A percentile compares a stretch with the other conserved stretches of the same genome.
phyloP scores from a whole-genome alignment of 352 stramenopile genomes.

The Phytopythium oedochilum region DNA sequence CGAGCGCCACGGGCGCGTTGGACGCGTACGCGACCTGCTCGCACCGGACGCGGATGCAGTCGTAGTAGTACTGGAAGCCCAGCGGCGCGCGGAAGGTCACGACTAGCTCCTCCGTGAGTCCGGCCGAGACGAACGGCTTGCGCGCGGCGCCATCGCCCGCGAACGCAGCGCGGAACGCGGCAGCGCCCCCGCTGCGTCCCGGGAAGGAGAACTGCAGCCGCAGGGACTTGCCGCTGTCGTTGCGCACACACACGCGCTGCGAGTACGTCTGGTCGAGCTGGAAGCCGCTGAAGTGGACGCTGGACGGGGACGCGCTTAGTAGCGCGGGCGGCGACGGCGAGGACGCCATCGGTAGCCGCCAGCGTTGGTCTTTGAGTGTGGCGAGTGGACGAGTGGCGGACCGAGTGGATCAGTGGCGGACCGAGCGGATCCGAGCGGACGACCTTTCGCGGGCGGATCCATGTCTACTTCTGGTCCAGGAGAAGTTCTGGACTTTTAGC shows the following conservation, averaged over 20 bases:
- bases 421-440: not conserved
- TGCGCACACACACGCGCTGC: slow-evolving; percentile 72
- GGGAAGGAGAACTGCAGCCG: slow-evolving; percentile 71
- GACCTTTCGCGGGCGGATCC: slow-evolving; percentile 8
- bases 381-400: not conserved
- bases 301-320: slow-evolving; percentile 48
- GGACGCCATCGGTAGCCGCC: no score
- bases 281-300: slow-evolving; percentile 89
- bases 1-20: slow-evolving; percentile 29
- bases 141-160: slow-evolving; percentile 25
- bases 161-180: slow-evolving; percentile 53
- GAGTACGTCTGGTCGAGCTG: slow-evolving; percentile 44
- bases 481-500: no score
- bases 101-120: slow-evolving; percentile 70
- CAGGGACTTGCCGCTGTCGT: slow-evolving; percentile 65
- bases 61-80: slow-evolving; percentile 87
- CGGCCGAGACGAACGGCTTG: slow-evolving; percentile 63
- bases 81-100: slow-evolving; percentile 65
- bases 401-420: not conserved
- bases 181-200: slow-evolving; percentile 3
- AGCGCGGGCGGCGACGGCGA: slow-evolving; percentile 1
- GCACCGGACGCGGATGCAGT: slow-evolving; percentile 75
- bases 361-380: no score
- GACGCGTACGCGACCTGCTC: slow-evolving; percentile 69
- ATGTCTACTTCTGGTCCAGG: no score